These are phyloP conservation scores for Lasiodiplodia citricola DNA, from an alignment of 2,329 filamentous ascomycete genomes.

Conservation along the genomic window DNA sequence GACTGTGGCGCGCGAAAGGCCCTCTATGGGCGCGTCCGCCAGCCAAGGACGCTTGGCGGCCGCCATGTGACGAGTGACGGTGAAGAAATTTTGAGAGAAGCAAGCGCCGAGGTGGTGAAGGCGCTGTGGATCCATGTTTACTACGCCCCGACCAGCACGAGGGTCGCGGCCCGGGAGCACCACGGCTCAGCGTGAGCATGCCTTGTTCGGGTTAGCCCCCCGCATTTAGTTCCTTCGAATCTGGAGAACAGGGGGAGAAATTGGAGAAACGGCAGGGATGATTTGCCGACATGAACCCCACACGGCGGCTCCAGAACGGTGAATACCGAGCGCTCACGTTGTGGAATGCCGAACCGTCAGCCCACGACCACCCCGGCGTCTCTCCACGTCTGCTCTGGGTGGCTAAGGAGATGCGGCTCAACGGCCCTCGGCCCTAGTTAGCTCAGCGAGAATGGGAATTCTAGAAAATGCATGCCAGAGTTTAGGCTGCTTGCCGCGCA, in stretches of 20 bases:
- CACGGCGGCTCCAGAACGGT: not conserved
- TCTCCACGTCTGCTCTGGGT: not conserved
- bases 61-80: slow-evolving; percentile 19
- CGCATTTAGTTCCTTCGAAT: slow-evolving; percentile 15
- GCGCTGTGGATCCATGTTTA: slow-evolving; percentile 2
- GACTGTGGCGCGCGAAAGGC: not conserved
- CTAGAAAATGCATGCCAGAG: not conserved
- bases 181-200: not conserved
- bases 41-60: slow-evolving; percentile 11
- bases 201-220: slow-evolving; percentile 7
- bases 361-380: slow-evolving; percentile 2
- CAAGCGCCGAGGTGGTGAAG: not conserved
- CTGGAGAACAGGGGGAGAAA: slow-evolving; percentile 12
- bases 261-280: not conserved
- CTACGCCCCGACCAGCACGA: not conserved
- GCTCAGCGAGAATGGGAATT: not conserved
- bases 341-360: slow-evolving; percentile 15
- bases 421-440: not conserved
- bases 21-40: slow-evolving; percentile 10
- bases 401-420: not conserved
- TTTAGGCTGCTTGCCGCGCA: not conserved
- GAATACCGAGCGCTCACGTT: slow-evolving; percentile 18
- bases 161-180: slow-evolving; percentile 1
- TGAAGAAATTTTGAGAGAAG: slow-evolving; percentile 8
- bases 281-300: slow-evolving; percentile 13